A percentile compares a stretch with the other conserved stretches of the same genome.
Conservation (phyloP, 2,329 filamentous ascomycete species). For the Colletotrichum ledebouriae region DNA sequence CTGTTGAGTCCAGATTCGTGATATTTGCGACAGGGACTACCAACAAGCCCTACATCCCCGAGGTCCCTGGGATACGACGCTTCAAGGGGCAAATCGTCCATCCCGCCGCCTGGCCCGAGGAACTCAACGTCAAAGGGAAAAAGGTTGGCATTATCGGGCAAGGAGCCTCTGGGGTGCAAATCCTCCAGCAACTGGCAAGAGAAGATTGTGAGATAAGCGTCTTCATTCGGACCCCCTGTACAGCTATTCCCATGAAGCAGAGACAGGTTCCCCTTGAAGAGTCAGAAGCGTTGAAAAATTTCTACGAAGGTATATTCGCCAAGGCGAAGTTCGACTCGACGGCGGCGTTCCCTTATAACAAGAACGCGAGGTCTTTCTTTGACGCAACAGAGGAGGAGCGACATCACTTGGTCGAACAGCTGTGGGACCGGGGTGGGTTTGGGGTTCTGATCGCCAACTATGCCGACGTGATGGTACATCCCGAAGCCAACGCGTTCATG, state of each 20-base stretch:
- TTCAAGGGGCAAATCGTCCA: conserved; percentile 50
- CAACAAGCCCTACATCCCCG: conserved; percentile 56
- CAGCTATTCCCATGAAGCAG: conserved; percentile 70
- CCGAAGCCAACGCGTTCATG: conserved; percentile 18
- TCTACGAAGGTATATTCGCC: conserved; percentile 57
- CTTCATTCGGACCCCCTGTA: conserved; percentile 70
- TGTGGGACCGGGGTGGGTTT: conserved; percentile 62
- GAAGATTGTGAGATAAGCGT: conserved; percentile 54
- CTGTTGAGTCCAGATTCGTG: conserved; percentile 56
- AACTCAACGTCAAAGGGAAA: conserved; percentile 8
- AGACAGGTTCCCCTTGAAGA: conserved; percentile 58
- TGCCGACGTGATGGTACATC: conserved; percentile 11
- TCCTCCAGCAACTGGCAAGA: conserved; percentile 47
- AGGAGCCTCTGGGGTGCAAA: conserved; percentile 9
- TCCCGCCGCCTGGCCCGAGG: conserved; percentile 47
- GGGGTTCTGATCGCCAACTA: conserved; percentile 60
- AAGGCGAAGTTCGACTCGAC: conserved; percentile 21
- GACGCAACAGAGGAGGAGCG: conserved; percentile 54
- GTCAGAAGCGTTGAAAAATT: conserved; percentile 55
- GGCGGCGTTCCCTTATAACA: conserved; percentile 1
- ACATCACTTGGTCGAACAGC: conserved; percentile 56
- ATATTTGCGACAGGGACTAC: conserved; percentile 61
- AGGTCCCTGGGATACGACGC: conserved; percentile 50
- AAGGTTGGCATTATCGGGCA: conserved; percentile 18
- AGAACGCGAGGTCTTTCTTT: background rate